Base-by-base conservation (phyloP, 306 rosid species). In the Trifolium dubium region DNA sequence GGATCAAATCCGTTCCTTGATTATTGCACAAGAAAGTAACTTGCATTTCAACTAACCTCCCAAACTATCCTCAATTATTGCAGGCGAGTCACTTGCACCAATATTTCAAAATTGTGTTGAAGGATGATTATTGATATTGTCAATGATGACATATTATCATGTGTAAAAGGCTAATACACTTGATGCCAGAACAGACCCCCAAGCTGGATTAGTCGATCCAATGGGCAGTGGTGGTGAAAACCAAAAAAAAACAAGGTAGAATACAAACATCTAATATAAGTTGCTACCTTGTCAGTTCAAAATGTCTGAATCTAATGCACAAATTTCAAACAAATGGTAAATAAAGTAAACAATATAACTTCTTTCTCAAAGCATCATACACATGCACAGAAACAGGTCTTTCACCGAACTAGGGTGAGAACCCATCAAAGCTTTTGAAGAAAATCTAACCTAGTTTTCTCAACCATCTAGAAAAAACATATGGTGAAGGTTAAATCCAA, bases 291-390 rank as follows among this genome's bases (percentile, higher is more conserved):
- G 73, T 55, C 74, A 49, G 67, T 59, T 29, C 39, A 69, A 75
- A 77, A 67, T 71, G 77, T 82, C 72, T 19, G 70, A 66, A 72
- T 79, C 74, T 80, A 79, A 76, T 74, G 77, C 83, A 82, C 83
- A 68, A 73, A 65, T 79, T 83, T 71, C 77, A 82, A 55, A 70
- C 69, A 63, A 73, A 10, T 40, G 28, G 56, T 60, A 63, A 7
- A 28, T 10, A 72, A 53, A 28, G 49, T 53, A 76, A 19, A 17
- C 17, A 32, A 14, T 29, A 17, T 28, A 63, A 69, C 68, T 73
- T 74, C 44, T 69, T 79, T 72, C 55, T 40, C 18, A 77, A 73
- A 73, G 74, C 77, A 73, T 76, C 76, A 73, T 69, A 77, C 68
- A 73, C 77, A 70, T 81, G 78, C 79, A 84, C 64, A 39, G 23